Evolutionary conservation across 768 basidiomycete species (phyloP), one percentile per base, ranked within the genome.

Genomic region (Tephrocybe sp.): DNA sequence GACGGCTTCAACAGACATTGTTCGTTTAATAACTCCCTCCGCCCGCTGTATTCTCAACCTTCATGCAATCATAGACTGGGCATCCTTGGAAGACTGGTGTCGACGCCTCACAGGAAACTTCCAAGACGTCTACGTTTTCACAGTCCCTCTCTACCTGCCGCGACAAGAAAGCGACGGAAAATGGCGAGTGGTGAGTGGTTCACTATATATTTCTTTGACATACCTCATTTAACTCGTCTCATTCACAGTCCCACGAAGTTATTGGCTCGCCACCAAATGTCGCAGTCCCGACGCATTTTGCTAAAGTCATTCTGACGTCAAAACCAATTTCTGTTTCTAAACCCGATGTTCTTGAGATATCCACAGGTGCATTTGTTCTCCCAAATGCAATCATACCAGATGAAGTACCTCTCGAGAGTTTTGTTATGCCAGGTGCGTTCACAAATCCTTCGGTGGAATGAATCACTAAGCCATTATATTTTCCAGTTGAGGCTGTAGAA

Each of bases 1-100:
- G 91, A 82, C 32, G 97, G 96, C 0, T 99, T 98, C 76, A 99
- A 98, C 63, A 78, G 97, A 47, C 94, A 98, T 63, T 99, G 95
- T 94, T 59, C 53, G 84, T 74, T 13, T 41, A 24, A 42, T 22
- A 1, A 27, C 31, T 42, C 19, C 27, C 15, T 15, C 9, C 30
- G 25, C 22, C 21, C 28, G 25, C n/a, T 22, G 19, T 35, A 26
- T 47, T 47, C 30, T 51, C 18, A 31, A 42, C 24, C 36, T 42
- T 47, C 21, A n/a, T 22, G 16, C n/a, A 22, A 37, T 18, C 8
- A 5, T 57, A 97, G 94, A 98, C 64, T 98, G 95, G 95, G 95
- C 93, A 9, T 97, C 95, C 65, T 69, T 96, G 13, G 92, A 97
- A 68, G 87, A 97, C 59, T 99, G 95, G 87, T 98, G 95, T 66